Conservation (phyloP, 768 basidiomycete genomes). For the Solioccasus polychromus region DNA sequence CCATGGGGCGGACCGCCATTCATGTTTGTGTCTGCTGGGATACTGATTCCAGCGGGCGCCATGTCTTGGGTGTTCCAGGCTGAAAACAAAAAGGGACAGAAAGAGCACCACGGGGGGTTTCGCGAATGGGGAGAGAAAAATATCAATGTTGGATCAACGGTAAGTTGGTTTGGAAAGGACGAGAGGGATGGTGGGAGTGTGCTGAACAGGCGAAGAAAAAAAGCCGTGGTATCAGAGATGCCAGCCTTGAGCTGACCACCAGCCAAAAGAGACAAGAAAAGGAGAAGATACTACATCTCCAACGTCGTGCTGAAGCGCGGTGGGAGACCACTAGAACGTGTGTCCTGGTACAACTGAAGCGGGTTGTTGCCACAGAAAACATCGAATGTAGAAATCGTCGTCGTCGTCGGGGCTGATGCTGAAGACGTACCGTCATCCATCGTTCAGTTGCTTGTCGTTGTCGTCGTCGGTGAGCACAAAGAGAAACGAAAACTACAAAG, state of each 20-base stretch:
- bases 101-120: conserved; percentile 8
- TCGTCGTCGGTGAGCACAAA: conserved; percentile 7
- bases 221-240: conserved; percentile 18
- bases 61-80: conserved; percentile 86
- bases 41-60: conserved; percentile 71
- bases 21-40: conserved; percentile 53
- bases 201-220: conserved; percentile 12
- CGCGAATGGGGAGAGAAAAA: conserved; percentile 35
- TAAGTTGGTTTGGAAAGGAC: conserved; percentile 26
- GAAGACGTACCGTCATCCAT: conserved; percentile 79
- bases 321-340: conserved; percentile 28
- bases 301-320: conserved; percentile 31
- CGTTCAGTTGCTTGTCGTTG: conserved; percentile 34
- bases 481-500: neutral
- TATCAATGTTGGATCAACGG: conserved; percentile 42
- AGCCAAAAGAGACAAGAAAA: conserved; percentile 13
- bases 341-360: conserved; percentile 32
- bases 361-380: conserved; percentile 38
- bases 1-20: conserved; percentile 44
- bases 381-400: conserved; percentile 48
- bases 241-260: conserved; percentile 36
- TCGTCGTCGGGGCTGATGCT: conserved; percentile 71
- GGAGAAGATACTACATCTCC: conserved; percentile 21
- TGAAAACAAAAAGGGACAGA: conserved; percentile 35
- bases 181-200: conserved; percentile 3